Conservation (phyloP, 441 rosid genomes). For the Cnidoscolus chayamansa region DNA sequence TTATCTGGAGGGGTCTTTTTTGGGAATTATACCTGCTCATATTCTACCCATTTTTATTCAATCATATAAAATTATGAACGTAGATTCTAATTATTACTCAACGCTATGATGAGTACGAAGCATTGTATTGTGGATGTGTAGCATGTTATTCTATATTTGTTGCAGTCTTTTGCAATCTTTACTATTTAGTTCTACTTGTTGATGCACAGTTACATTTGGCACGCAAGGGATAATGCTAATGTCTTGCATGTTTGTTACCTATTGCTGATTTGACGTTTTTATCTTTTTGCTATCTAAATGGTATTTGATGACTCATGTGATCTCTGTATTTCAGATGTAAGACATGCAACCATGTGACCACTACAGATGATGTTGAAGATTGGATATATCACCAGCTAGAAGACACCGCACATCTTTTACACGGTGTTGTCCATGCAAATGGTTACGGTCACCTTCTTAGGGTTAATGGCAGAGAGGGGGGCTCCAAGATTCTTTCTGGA, state of each 20-base stretch:
- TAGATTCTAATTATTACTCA: neutral
- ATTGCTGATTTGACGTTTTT: neutral
- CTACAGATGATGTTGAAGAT: conserved; percentile 50
- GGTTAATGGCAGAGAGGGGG: conserved; percentile 75
- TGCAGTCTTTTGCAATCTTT: too few relatives aligned
- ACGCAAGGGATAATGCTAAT: neutral
- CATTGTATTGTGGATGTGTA: neutral
- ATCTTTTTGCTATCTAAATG: neutral
- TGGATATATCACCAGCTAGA: conserved; percentile 65
- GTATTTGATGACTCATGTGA: conserved; percentile 8
- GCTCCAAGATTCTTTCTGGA: conserved; percentile 60
- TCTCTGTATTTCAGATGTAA: conserved; percentile 39
- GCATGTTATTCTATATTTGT: neutral
- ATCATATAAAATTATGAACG: neutral
- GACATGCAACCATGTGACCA: conserved; percentile 46
- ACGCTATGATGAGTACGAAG: neutral
- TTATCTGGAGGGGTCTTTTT: neutral
- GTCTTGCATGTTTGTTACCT: neutral
- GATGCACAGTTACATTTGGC: neutral
- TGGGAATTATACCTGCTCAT: neutral
- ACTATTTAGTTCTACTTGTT: neutral
- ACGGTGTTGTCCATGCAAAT: conserved; percentile 60
- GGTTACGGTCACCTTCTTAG: conserved; percentile 71
- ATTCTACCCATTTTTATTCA: neutral
- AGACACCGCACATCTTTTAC: conserved; percentile 64